Conservation (phyloP, 129 eudicot genomes). For the Sambucus nigra region DNA sequence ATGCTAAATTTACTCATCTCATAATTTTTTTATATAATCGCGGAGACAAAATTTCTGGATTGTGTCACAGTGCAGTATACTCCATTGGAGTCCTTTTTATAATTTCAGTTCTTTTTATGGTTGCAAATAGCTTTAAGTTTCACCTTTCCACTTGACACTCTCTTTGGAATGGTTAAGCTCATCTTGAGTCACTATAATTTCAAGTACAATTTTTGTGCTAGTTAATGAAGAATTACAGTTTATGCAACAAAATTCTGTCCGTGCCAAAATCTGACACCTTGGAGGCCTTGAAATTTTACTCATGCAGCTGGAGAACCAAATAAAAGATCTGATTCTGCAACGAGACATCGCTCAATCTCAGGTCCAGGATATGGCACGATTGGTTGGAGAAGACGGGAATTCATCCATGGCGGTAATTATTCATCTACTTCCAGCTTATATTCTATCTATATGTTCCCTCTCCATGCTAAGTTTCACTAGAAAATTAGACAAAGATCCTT, state of each 20-base stretch:
- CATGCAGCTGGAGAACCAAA: conserved; percentile 66
- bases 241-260: background rate
- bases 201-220: background rate
- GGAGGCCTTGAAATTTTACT: background rate
- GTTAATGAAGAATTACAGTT: background rate
- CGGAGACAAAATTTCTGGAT: no score
- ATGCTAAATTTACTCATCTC: background rate
- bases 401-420: conserved; percentile 40
- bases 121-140: background rate
- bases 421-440: background rate
- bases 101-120: background rate
- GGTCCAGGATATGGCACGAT: conserved; percentile 55
- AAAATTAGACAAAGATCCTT: no score
- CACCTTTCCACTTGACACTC: background rate
- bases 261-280: background rate
- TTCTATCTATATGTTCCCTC: background rate
- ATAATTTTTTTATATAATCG: background rate
- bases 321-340: conserved; percentile 58
- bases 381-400: conserved; percentile 38
- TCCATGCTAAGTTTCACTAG: conserved; percentile 10
- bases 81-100: no score
- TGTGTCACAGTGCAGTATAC: background rate
- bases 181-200: background rate
- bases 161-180: background rate
- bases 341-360: conserved; percentile 73